These are phyloP conservation scores for Sporothrix brunneoviolacea DNA, from an alignment of 2,329 filamentous ascomycete genomes.

Conservation along the genomic window DNA sequence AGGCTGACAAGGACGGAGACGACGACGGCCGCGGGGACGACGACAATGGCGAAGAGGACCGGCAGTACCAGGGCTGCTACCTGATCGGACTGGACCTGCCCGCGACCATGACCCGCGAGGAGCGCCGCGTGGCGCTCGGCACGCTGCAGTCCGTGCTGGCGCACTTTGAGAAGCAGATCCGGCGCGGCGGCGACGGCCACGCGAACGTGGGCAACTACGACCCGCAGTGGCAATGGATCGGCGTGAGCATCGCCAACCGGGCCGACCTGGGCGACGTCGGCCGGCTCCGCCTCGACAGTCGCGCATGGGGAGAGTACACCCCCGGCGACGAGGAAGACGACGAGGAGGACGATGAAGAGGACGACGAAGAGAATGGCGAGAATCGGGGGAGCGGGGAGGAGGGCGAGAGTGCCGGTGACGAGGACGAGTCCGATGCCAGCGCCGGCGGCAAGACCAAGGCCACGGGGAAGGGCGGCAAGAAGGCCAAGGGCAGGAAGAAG, in stretches of 20 bases:
- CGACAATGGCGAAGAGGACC: conserved; percentile 18
- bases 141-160: conserved; percentile 38
- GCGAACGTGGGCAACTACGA: conserved; percentile 42
- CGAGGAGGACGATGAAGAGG: conserved; percentile 32
- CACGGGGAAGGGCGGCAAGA: conserved; percentile 17
- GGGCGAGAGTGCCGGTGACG: no score
- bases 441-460: conserved; percentile 23
- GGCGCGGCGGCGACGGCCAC: conserved; percentile 13
- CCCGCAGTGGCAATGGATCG: conserved; percentile 41
- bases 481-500: conserved; percentile 14
- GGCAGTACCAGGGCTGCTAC: conserved; percentile 55
- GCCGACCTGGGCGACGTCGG: conserved; percentile 31
- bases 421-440: conserved; percentile 36
- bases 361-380: conserved; percentile 28
- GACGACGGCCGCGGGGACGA: conserved; percentile 27
- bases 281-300: conserved; percentile 36
- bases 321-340: conserved; percentile 38
- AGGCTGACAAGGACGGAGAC: conserved; percentile 17
- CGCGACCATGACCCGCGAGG: conserved; percentile 29
- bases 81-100: conserved; percentile 48
- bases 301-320: conserved; percentile 44
- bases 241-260: conserved; percentile 32
- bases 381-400: no score
- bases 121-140: conserved; percentile 35
- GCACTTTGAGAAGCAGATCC: conserved; percentile 44